A percentile compares a stretch with the other conserved stretches of the same genome.
Evolutionary conservation across 352 stramenopile species (phyloP).

Genomic region (Pythium biforme): DNA sequence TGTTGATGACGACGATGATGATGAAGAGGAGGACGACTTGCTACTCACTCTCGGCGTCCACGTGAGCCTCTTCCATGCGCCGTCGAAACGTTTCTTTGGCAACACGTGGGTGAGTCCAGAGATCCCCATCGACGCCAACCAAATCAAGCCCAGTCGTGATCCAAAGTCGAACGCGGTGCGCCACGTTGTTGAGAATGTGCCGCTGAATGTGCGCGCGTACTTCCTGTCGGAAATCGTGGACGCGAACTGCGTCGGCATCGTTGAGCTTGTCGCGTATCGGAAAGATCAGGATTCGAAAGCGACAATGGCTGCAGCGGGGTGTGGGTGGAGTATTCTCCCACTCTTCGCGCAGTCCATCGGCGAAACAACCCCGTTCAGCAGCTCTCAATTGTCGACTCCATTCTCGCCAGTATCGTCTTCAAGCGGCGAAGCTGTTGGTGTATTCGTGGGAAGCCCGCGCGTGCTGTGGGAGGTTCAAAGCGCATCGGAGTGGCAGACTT

Average conservation of each 20-base stretch:
- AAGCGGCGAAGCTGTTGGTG: constrained; percentile 55
- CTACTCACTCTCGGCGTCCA: constrained; percentile 73
- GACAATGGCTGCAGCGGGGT: constrained; percentile 72
- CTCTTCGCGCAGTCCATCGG: constrained; percentile 61
- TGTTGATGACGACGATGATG: constrained; percentile 27
- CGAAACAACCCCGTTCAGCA: constrained; percentile 3
- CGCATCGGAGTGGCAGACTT: constrained; percentile 47
- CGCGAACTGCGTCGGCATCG: constrained; percentile 87
- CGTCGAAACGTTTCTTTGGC: constrained; percentile 89
- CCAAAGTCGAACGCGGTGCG: constrained; percentile 44
- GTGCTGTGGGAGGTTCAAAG: constrained; percentile 60
- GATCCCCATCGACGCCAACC: constrained; percentile 43
- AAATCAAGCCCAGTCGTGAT: constrained; percentile 52
- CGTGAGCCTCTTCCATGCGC: constrained; percentile 88
- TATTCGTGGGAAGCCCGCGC: constrained; percentile 75
- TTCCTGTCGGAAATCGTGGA: constrained; percentile 88
- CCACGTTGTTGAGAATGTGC: constrained; percentile 49
- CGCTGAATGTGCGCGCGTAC: constrained; percentile 75
- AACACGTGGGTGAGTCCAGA: constrained; percentile 89
- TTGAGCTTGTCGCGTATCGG: constrained; percentile 91
- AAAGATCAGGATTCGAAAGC: constrained; percentile 81
- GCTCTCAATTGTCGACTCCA: constrained; percentile 20
- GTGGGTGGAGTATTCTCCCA: constrained; percentile 91
- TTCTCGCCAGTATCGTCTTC: constrained; percentile 28
- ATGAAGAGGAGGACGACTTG: constrained; percentile 45